A percentile compares a stretch with the other conserved stretches of the same genome.
Evolutionary conservation across 345 rosid species (phyloP).

Genomic region (Carallia pectinifolia): DNA sequence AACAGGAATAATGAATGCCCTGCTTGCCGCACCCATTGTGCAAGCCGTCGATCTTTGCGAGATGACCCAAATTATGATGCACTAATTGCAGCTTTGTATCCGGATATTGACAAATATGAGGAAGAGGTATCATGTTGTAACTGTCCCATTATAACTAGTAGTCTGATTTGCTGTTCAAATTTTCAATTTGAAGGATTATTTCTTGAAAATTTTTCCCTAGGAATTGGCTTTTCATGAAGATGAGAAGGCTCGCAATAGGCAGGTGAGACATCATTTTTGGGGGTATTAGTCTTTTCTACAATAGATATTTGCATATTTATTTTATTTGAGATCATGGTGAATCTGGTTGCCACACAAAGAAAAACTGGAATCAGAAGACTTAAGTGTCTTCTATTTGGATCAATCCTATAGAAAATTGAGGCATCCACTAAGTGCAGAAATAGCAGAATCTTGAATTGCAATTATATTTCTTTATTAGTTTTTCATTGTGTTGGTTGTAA

Average conservation of each 20-base stretch:
- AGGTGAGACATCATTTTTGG: conserved; percentile 28
- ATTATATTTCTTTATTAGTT: neutral
- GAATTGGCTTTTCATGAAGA: conserved; percentile 57
- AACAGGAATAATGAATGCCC: conserved; percentile 85
- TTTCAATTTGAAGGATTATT: conserved; percentile 5
- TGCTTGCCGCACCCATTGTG: conserved; percentile 81
- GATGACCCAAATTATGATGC: conserved; percentile 83
- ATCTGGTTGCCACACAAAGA: neutral
- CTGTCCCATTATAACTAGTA: conserved; percentile 5
- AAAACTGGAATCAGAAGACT: neutral
- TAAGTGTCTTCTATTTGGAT: too few relatives aligned
- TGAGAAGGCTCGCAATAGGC: conserved; percentile 49
- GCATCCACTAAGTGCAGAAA: too few relatives aligned
- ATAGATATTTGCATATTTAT: neutral
- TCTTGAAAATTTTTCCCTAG: conserved; percentile 24
- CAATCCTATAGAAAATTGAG: too few relatives aligned
- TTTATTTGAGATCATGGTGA: neutral
- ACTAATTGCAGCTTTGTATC: conserved; percentile 65
- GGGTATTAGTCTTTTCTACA: neutral
- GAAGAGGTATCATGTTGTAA: conserved; percentile 48
- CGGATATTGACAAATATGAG: conserved; percentile 65
- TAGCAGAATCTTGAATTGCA: too few relatives aligned
- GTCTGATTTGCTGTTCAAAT: conserved; percentile 9
- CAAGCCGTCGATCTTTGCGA: conserved; percentile 80
- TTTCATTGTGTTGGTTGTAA: neutral